phyloP scores from a whole-genome alignment of 1,284 basidiomycete species.

The Sporisorium reilianum region DNA sequence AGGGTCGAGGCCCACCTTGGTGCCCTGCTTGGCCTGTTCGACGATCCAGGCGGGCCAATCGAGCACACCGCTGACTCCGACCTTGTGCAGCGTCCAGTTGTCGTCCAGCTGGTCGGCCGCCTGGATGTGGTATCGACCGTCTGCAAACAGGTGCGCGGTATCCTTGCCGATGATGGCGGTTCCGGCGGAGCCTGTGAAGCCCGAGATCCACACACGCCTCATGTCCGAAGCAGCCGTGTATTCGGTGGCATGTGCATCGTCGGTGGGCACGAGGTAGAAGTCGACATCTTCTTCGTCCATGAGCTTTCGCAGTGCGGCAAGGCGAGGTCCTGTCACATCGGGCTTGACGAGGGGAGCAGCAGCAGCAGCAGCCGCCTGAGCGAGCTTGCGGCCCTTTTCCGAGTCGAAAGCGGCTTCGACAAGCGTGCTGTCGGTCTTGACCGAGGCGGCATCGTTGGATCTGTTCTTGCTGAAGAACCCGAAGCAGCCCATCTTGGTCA shows the following conservation, averaged over 20 bases:
- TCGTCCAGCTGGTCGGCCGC: conserved; percentile 80
- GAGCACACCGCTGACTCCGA: conserved; percentile 72
- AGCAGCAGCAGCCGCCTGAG: not conserved
- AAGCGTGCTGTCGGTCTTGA: conserved; percentile 39
- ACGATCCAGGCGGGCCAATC: conserved; percentile 71
- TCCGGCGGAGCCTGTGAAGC: conserved; percentile 87
- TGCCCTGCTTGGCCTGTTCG: conserved; percentile 71
- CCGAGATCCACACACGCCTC: conserved; percentile 84
- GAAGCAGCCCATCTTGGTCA: conserved; percentile 51
- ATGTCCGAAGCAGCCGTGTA: conserved; percentile 84
- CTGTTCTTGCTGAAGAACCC: conserved; percentile 29
- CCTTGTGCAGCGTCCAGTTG: conserved; percentile 81
- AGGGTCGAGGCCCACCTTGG: conserved; percentile 86
- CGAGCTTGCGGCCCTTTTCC: conserved; percentile 23
- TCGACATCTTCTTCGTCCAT: conserved; percentile 54
- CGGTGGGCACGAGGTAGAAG: conserved; percentile 77
- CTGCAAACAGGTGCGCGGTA: conserved; percentile 76
- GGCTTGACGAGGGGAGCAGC: conserved; percentile 15
- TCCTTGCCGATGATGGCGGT: conserved; percentile 79
- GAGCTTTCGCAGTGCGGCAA: conserved; percentile 73
- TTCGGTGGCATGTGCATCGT: conserved; percentile 90
- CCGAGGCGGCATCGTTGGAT: conserved; percentile 28
- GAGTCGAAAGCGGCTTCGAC: conserved; percentile 27
- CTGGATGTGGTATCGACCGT: conserved; percentile 90
- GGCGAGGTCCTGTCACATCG: conserved; percentile 65